These are phyloP conservation scores for Coemansia sp. DNA, from an alignment of 192 early-diverging fungal species.

Conservation along the genomic window DNA sequence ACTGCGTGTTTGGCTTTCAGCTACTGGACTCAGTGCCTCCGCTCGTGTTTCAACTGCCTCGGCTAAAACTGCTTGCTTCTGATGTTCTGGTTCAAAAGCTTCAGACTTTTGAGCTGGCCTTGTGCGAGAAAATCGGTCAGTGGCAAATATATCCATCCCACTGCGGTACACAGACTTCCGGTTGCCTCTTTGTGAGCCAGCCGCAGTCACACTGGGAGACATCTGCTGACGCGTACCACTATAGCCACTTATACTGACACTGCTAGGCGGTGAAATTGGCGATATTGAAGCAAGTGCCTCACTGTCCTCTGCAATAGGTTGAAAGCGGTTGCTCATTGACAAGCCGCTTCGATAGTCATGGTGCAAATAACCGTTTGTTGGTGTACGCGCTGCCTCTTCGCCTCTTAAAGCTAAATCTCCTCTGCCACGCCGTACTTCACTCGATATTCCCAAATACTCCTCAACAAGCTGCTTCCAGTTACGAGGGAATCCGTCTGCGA, in stretches of 20 bases:
- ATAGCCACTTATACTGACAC: neutral
- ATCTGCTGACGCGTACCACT: neutral
- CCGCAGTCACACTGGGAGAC: neutral
- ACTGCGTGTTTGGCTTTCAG: no score
- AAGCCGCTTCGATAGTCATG: neutral
- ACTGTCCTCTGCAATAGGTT: neutral
- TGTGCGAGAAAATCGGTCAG: constrained; percentile 13
- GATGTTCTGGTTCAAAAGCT: no score
- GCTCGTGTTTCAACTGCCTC: no score
- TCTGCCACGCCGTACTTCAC: neutral
- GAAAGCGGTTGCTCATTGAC: neutral
- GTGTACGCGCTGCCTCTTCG: constrained; percentile 5
- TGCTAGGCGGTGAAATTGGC: constrained; percentile 3
- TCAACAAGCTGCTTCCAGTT: constrained; percentile 33
- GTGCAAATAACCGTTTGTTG: neutral
- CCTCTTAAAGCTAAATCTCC: neutral
- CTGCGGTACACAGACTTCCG: constrained; percentile 30
- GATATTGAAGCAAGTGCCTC: neutral
- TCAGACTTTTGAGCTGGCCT: neutral
- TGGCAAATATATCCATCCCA: constrained; percentile 28
- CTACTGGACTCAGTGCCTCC: no score
- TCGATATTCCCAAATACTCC: constrained; percentile 3
- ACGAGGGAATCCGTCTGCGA: constrained; percentile 30
- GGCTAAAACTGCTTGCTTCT: no score
- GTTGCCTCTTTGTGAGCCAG: neutral